Base-by-base conservation (phyloP, 2,329 filamentous ascomycete genomes). In the Parasarocladium wereldwijsianum region DNA sequence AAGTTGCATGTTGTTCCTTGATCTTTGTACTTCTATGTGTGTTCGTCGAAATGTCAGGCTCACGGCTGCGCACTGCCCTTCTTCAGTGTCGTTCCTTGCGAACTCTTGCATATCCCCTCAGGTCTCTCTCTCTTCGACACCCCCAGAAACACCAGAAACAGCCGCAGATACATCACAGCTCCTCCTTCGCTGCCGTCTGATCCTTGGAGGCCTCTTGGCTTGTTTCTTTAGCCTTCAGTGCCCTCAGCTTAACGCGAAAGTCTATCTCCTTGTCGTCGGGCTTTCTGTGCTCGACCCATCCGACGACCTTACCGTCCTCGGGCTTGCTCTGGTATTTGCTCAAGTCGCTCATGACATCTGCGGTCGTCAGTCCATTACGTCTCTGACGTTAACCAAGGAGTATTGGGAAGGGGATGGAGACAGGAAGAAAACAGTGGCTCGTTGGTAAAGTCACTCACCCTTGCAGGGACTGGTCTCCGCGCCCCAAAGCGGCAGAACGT, bases 401-500 rank as follows among this genome's bases (percentile, higher is more conserved):
- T n/a, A n/a, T n/a, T n/a, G n/a, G n/a, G n/a, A n/a, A n/a, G n/a
- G n/a, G n/a, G n/a, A n/a, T n/a, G n/a, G n/a, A n/a, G n/a, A n/a
- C n/a, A n/a, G n/a, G n/a, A n/a, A n/a, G n/a, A n/a, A n/a, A n/a
- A n/a, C n/a, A n/a, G n/a, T n/a, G n/a, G n/a, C n/a, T n/a, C n/a
- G 23, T 7, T 10, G 24, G n/a, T n/a, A n/a, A n/a, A n/a, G n/a
- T n/a, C n/a, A 45, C 51, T 41, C 36, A 58, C 58, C 57, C 34
- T 56, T 49, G 40, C 63, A 66, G 17, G 47, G 43, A 22, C 50
- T 58, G 6, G 38, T 39, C 34, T 52, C 54, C 1, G 62, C 61
- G 1, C 62, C 54, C 59, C 60, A 68, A 4, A 68, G 47, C 19
- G 64, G 64, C 26, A 66, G 38, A 8, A 57, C 50, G 19, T 58